Base-by-base conservation (phyloP, 257 asterid genomes). In the Gentiana macrophylla region DNA sequence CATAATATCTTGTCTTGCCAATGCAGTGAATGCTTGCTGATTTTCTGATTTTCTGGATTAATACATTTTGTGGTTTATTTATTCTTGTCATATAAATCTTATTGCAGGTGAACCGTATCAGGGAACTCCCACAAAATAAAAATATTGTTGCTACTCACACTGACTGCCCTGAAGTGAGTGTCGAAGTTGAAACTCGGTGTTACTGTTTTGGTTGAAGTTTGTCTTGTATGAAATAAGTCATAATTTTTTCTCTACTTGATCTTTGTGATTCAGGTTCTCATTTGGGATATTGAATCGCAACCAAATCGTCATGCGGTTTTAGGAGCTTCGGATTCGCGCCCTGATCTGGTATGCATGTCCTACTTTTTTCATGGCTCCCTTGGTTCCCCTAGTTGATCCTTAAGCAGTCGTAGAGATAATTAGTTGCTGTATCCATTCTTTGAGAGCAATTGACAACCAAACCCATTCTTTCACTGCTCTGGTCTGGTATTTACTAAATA, bases 261-360 rank as follows among this genome's bases (percentile, higher is more conserved):
- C 37, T 54, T 64, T 15, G 57, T 50, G 12, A 47, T 50, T 54
- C 58, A 92, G 97, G 93, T 92, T 71, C 94, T 92, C 59, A 92
- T 92, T 52, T 92, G 98, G 98, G 98, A 92, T 66, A 79, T 92
- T 65, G 97, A 92, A 74, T 66, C 98, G 33, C 98, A 88, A 65
- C 98, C 98, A 51, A 85, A 92, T 66, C 77, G 94, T 55, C 95
- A 92, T 57, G 98, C 95, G 60, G 76, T 82, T 51, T 77, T 73
- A 61, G 98, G 98, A 67, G 94, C 94, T 62, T 68, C 77, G 5
- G 93, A 86, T 61, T 92, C 98, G 37, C 80, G 72, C 61, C 98
- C 98, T 55, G 97, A 92, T 79, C 71, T 92, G 97, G 98, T 88
- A 54, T 67, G 59, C 44, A 51, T 53, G 2, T 1, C 8, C 24